Percentiles rank a stretch among this genome's conserved stretches.
Conservation (phyloP, 768 basidiomycete species). For the Tylopilus vinaceipallidus region DNA sequence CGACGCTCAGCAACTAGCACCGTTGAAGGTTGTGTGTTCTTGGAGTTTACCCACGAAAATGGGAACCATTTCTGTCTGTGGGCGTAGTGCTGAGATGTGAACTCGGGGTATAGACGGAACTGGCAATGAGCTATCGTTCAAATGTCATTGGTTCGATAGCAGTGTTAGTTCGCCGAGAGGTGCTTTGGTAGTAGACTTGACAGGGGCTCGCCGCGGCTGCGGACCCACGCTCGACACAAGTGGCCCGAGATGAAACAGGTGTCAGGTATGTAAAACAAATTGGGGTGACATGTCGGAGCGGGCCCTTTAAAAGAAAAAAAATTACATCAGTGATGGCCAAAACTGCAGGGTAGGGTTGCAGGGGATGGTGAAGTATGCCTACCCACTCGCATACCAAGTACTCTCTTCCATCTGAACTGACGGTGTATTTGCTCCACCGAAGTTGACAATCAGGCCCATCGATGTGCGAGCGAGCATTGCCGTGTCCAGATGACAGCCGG, state of each 20-base stretch:
- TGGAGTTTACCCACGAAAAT: not conserved
- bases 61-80: not conserved
- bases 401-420: no score
- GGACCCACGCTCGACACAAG: not conserved
- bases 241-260: not conserved
- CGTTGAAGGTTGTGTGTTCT: not conserved
- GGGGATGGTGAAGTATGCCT: no score
- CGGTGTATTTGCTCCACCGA: not conserved
- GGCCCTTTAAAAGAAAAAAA: not conserved
- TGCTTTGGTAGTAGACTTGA: not conserved
- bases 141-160: not conserved
- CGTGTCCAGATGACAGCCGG: not conserved
- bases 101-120: not conserved
- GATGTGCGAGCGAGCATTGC: not conserved
- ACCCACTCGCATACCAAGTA: no score
- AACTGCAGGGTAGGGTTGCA: no score
- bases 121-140: not conserved
- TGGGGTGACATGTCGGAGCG: not conserved
- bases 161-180: not conserved
- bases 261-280: not conserved
- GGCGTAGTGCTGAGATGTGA: conserved; percentile 1
- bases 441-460: not conserved
- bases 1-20: not conserved
- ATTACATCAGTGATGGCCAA: no score
- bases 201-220: not conserved